Evolutionary conservation across 2,329 filamentous ascomycete species (phyloP).

Genomic region (Hypoxylon sp.): DNA sequence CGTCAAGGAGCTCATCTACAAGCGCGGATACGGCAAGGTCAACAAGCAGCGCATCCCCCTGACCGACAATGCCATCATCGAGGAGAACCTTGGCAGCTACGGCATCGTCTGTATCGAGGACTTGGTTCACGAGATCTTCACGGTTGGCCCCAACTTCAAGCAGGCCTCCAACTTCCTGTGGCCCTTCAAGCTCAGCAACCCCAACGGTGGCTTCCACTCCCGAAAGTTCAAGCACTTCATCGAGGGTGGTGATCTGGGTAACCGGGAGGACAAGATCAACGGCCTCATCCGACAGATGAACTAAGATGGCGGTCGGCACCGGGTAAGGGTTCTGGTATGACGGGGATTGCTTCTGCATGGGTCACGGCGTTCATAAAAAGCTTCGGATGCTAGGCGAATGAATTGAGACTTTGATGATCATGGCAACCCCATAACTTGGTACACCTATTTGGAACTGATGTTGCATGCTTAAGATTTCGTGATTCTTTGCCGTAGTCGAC

Average conservation of each 20-base stretch:
- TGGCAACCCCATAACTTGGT: constrained; percentile 35
- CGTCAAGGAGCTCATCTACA: constrained; percentile 99
- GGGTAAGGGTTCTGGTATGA: constrained; percentile 42
- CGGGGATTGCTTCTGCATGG: constrained; percentile 48
- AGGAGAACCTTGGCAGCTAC: constrained; percentile 96
- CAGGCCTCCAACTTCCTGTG: constrained; percentile 99
- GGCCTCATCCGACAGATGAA: constrained; percentile 97
- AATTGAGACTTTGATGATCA: constrained; percentile 48
- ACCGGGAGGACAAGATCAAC: constrained; percentile 99
- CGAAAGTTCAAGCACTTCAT: constrained; percentile 99
- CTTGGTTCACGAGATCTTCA: constrained; percentile 98
- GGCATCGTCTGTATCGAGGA: constrained; percentile 99
- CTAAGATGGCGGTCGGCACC: constrained; percentile 59
- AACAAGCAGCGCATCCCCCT: constrained; percentile 97
- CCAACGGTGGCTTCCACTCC: constrained; percentile 92
- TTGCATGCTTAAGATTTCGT: not conserved
- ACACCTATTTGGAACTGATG: not conserved
- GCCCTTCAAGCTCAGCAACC: constrained; percentile 99
- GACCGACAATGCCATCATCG: constrained; percentile 97
- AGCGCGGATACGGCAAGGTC: constrained; percentile 99
- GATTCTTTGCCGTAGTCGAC: not conserved
- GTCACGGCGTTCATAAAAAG: constrained; percentile 47
- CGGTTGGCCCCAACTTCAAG: constrained; percentile 99
- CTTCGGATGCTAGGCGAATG: constrained; percentile 46
- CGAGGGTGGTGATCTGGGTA: constrained; percentile 97